These are phyloP conservation scores for Starmerella geochares DNA, from an alignment of 805 yeast genomes.

Conservation along the genomic window DNA sequence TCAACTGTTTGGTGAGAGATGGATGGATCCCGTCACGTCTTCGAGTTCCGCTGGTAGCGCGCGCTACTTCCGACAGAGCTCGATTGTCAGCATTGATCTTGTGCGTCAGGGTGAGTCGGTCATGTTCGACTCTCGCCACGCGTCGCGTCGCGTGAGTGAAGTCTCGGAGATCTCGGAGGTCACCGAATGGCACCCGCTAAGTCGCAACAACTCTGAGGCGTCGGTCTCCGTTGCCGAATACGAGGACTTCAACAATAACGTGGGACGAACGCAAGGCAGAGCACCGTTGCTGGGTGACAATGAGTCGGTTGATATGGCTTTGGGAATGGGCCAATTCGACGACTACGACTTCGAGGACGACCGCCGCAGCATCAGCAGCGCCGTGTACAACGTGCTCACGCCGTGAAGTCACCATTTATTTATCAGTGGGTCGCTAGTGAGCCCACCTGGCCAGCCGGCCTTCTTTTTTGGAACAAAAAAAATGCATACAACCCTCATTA, in stretches of 20 bases:
- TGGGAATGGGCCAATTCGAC: slow-evolving; percentile 1
- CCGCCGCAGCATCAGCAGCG: slow-evolving; percentile 21
- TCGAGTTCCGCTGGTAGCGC: background rate
- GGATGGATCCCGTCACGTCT: slow-evolving; percentile 19
- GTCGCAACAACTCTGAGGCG: slow-evolving; percentile 16
- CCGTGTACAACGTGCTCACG: slow-evolving; percentile 21
- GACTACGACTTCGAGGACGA: slow-evolving; percentile 25
- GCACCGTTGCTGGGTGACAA: slow-evolving; percentile 21
- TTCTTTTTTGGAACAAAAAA: background rate
- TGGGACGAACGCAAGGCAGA: slow-evolving; percentile 5
- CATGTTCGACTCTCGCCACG: slow-evolving; percentile 2
- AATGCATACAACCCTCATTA: background rate
- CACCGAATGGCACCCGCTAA: slow-evolving; percentile 19
- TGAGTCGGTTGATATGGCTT: slow-evolving; percentile 19
- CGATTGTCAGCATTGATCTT: slow-evolving; percentile 25
- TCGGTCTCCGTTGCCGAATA: slow-evolving; percentile 24
- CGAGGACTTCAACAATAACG: slow-evolving; percentile 13
- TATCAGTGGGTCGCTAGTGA: no score
- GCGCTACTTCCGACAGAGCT: slow-evolving; percentile 26
- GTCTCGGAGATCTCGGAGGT: slow-evolving; percentile 22
- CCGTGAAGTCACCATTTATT: slow-evolving; percentile 9
- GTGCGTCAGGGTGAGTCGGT: slow-evolving; percentile 18
- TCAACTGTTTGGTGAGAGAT: slow-evolving; percentile 17
- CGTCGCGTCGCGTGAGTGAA: slow-evolving; percentile 19
- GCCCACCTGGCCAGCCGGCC: background rate